Conservation (phyloP, 179 eudicot species). For the Actinidia arguta region DNA sequence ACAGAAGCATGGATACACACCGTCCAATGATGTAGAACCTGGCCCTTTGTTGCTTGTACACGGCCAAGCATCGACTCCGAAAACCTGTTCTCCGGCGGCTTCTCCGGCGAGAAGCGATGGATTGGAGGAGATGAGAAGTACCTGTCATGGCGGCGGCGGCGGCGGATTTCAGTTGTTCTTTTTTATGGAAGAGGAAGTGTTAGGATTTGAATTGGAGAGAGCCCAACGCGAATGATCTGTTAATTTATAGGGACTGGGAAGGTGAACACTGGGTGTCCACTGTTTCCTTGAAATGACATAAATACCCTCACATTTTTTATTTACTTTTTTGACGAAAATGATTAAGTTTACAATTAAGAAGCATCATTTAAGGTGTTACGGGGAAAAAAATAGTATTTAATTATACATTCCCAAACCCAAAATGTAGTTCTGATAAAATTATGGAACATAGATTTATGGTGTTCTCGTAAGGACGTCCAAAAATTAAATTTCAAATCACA, state of each 20-base stretch:
- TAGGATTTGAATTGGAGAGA: background rate
- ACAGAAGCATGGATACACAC: constrained; percentile 68
- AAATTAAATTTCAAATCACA: too few species aligned
- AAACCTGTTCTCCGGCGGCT: constrained; percentile 27
- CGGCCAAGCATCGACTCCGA: constrained; percentile 39
- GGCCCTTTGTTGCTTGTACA: constrained; percentile 63
- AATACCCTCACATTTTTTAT: background rate
- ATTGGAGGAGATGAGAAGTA: constrained; percentile 10
- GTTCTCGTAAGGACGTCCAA: too few species aligned
- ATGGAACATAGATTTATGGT: too few species aligned
- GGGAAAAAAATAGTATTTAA: too few species aligned
- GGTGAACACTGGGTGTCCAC: background rate
- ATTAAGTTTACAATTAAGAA: too few species aligned
- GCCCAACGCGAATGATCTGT: background rate
- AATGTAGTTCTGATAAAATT: too few species aligned
- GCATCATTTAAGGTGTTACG: too few species aligned
- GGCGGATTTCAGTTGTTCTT: too few species aligned
- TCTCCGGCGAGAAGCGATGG: constrained; percentile 20
- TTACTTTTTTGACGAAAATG: too few species aligned
- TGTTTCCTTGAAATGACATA: background rate
- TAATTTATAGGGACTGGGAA: background rate
- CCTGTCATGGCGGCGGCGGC: constrained; percentile 5
- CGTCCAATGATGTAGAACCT: constrained; percentile 57
- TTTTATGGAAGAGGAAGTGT: background rate
- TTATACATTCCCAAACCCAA: too few species aligned